Evolutionary conservation across 495 filamentous ascomycete species (phyloP).

Genomic region (Lineolata rhizophorae): DNA sequence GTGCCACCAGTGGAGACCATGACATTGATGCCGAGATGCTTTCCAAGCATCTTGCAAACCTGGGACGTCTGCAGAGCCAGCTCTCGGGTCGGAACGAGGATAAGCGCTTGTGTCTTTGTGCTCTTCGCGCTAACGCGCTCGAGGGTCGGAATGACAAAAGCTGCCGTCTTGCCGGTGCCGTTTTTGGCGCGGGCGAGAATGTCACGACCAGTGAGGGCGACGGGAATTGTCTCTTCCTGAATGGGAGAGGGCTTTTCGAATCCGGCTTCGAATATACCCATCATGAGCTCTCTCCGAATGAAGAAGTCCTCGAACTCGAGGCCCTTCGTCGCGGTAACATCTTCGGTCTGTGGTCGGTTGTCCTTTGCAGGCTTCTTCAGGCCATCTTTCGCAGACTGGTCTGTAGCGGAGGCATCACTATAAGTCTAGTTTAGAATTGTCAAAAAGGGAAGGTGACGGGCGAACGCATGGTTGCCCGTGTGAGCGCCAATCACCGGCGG

Average conservation of each 20-base stretch:
- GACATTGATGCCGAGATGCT: constrained; percentile 90
- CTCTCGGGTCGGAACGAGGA: constrained; percentile 91
- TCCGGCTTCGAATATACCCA: constrained; percentile 97
- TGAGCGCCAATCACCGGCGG: no score
- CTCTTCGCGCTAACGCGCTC: constrained; percentile 91
- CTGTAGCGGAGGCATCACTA: constrained; percentile 24
- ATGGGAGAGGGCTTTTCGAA: constrained; percentile 98
- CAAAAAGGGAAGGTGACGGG: no score
- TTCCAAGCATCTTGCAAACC: constrained; percentile 93
- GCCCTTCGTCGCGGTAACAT: constrained; percentile 94
- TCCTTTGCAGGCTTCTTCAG: constrained; percentile 67
- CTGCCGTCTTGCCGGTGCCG: constrained; percentile 93
- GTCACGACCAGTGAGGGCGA: constrained; percentile 84
- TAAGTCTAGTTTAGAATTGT: constrained; percentile 1
- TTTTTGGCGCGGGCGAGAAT: constrained; percentile 96
- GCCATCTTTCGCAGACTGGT: constrained; percentile 55
- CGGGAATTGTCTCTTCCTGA: constrained; percentile 96
- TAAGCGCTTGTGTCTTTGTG: constrained; percentile 83
- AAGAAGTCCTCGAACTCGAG: constrained; percentile 94
- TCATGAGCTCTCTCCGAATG: constrained; percentile 82
- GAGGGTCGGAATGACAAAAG: constrained; percentile 89
- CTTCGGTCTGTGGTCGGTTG: constrained; percentile 80
- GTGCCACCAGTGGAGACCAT: constrained; percentile 98
- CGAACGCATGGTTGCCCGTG: no score
- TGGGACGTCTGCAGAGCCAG: constrained; percentile 97